Percentiles rank a stretch among this genome's conserved stretches.
Conservation (phyloP, 192 early-diverging fungal species). For the Umbelopsis ramanniana region DNA sequence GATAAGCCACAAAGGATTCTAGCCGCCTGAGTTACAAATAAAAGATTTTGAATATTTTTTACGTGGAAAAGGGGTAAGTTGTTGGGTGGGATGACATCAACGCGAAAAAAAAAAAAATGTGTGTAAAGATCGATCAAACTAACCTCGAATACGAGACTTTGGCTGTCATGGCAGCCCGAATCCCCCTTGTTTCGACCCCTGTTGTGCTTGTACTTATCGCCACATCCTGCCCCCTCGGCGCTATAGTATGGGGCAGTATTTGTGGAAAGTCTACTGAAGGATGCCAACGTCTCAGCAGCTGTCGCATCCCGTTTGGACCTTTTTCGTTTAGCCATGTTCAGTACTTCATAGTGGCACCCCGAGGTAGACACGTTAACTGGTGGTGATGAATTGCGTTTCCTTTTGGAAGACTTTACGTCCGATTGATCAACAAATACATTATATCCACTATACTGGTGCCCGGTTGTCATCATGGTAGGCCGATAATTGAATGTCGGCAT, state of each 20-base stretch:
- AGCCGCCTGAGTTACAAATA: conserved; percentile 4
- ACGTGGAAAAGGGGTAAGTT: not conserved
- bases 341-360: conserved; percentile 12
- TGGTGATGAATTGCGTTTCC: not conserved
- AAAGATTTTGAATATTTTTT: not conserved
- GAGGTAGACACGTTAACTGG: not conserved
- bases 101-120: not conserved
- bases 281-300: not conserved
- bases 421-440: not conserved
- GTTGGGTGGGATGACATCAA: not conserved
- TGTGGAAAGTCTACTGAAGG: not conserved
- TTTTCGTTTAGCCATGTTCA: conserved; percentile 13
- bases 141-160: conserved; percentile 3
- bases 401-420: not conserved
- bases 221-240: not conserved
- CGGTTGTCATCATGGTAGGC: not conserved
- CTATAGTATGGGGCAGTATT: not conserved
- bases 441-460: not conserved
- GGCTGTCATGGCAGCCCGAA: not conserved
- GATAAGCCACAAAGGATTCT: conserved; percentile 15
- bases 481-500: not conserved
- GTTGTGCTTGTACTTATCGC: not conserved
- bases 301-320: conserved; percentile 3
- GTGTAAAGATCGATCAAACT: not conserved
- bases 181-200: conserved; percentile 10